phyloP scores from a whole-genome alignment of 306 rosid species.

The Dryas drummondii region DNA sequence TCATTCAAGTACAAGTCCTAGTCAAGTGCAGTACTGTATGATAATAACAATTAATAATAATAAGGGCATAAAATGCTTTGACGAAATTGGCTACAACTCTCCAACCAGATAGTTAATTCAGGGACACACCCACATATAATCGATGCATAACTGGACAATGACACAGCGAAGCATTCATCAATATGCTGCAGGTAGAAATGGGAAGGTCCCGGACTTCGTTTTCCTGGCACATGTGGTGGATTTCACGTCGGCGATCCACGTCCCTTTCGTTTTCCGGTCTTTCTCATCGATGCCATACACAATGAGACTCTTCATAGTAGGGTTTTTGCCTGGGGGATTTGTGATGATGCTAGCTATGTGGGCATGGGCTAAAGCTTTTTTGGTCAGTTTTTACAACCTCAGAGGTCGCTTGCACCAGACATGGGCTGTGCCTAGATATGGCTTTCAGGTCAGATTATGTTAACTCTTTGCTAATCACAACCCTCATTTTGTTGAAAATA shows the following conservation, averaged over 20 bases:
- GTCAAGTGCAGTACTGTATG: no score
- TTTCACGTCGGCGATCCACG: conserved; percentile 57
- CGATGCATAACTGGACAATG: not conserved
- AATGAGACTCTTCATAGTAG: conserved; percentile 44
- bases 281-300: conserved; percentile 55
- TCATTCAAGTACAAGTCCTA: no score
- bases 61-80: not conserved
- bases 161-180: not conserved
- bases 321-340: conserved; percentile 31
- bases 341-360: conserved; percentile 64
- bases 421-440: conserved; percentile 88
- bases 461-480: no score
- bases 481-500: no score
- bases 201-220: conserved; percentile 69
- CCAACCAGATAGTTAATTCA: no score
- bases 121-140: no score
- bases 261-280: conserved; percentile 53
- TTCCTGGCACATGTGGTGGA: conserved; percentile 94
- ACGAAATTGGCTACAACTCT: not conserved
- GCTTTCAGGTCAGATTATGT: conserved; percentile 62
- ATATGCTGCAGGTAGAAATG: conserved; percentile 44
- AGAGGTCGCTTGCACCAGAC: conserved; percentile 74
- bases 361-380: conserved; percentile 66
- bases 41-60: no score
- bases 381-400: conserved; percentile 59